Conservation (phyloP, 306 rosid genomes). For the Bauhinia variegata region DNA sequence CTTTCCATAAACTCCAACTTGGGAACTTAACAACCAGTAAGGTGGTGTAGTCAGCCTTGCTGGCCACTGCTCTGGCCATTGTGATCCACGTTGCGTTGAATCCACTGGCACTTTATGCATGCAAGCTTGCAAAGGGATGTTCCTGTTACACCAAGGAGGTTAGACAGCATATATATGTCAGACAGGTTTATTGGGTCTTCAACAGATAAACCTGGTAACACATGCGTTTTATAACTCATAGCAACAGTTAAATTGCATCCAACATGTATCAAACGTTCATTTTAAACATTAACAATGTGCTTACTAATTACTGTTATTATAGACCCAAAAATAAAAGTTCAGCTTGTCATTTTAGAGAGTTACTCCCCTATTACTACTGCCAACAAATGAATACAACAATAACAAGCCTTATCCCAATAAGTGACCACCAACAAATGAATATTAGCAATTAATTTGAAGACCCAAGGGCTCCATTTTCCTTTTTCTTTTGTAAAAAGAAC, state of each 20-base stretch:
- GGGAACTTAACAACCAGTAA: conserved; percentile 84
- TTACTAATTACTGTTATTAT: background rate
- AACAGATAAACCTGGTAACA: background rate
- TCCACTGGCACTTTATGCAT: conserved; percentile 78
- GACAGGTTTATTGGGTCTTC: conserved; percentile 1
- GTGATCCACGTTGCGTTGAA: conserved; percentile 69
- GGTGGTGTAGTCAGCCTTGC: conserved; percentile 76
- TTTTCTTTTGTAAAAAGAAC: background rate
- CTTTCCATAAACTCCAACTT: conserved; percentile 94
- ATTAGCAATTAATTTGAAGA: conserved; percentile 19
- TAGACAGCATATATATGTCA: conserved; percentile 20
- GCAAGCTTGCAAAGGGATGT: conserved; percentile 82
- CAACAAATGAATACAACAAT: conserved; percentile 4
- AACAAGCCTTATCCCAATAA: no score
- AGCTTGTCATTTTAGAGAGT: background rate
- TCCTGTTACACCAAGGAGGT: conserved; percentile 58
- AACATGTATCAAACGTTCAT: conserved; percentile 11
- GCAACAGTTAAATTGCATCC: conserved; percentile 10
- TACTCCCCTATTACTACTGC: background rate
- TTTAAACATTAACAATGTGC: background rate
- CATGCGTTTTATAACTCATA: background rate
- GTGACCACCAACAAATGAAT: background rate
- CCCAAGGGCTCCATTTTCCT: background rate
- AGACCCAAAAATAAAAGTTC: background rate
- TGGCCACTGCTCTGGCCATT: conserved; percentile 95